A percentile compares a stretch with the other conserved stretches of the same genome.
Conservation (phyloP, 148 eudicot species). For the Rhododendron ovatum region DNA sequence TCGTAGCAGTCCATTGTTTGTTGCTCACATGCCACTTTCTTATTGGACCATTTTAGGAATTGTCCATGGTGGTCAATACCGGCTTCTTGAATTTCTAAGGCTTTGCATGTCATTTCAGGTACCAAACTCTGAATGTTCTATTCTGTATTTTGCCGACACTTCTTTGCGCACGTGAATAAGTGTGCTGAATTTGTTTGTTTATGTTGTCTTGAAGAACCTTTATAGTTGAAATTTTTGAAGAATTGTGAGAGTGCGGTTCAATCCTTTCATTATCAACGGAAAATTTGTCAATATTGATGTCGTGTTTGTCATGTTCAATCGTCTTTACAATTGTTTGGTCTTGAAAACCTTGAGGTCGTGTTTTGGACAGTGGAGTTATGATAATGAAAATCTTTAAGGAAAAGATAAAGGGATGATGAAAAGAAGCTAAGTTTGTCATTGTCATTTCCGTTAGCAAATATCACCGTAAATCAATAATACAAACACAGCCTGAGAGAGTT, state of each 20-base stretch:
- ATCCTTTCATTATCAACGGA: neutral
- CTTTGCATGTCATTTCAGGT: slow-evolving; percentile 18
- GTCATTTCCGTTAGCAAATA: neutral
- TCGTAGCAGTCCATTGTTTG: neutral
- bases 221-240: neutral
- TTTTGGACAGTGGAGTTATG: neutral
- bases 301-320: neutral
- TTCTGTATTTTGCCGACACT: neutral
- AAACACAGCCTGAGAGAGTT: neutral
- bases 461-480: neutral
- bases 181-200: neutral
- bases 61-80: neutral
- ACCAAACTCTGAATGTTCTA: slow-evolving; percentile 11
- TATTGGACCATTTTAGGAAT: neutral
- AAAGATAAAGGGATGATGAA: neutral
- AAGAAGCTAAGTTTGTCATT: neutral
- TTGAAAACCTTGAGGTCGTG: neutral
- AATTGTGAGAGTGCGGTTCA: neutral
- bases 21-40: slow-evolving; percentile 6
- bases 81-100: neutral
- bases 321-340: neutral
- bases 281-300: neutral
- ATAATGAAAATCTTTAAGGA: neutral
- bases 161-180: neutral
- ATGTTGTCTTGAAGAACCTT: too few relatives aligned